Conservation (phyloP, 73 alveolate species). For the Paraurostyla sp. region DNA sequence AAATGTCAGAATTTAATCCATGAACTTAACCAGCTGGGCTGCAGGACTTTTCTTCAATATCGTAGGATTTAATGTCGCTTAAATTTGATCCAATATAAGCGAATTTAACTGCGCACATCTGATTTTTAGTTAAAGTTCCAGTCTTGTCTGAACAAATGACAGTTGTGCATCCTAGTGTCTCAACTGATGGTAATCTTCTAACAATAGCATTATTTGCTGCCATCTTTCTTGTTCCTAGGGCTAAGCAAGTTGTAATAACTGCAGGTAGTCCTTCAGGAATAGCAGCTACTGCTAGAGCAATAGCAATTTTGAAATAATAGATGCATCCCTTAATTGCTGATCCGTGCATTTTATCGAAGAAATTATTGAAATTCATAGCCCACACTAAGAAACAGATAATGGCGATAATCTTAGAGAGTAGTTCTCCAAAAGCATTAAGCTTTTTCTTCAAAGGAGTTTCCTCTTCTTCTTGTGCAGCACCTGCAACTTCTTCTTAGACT, state of each 20-base stretch:
- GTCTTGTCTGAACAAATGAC: conserved; percentile 98
- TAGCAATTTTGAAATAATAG: conserved; percentile 98
- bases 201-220: conserved; percentile 92
- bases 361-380: conserved; percentile 88
- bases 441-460: conserved; percentile 96
- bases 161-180: conserved; percentile 98
- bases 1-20: conserved; percentile 18
- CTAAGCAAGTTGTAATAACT: conserved; percentile 97
- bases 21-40: conserved; percentile 84
- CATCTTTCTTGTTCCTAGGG: conserved; percentile 94
- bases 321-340: conserved; percentile 91
- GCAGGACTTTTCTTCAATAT: conserved; percentile 84
- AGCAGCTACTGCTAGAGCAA: conserved; percentile 99
- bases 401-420: conserved; percentile 89
- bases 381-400: conserved; percentile 88
- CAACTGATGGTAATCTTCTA: conserved; percentile 90
- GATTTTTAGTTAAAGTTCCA: conserved; percentile 97
- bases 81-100: conserved; percentile 65
- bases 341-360: conserved; percentile 92
- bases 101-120: conserved; percentile 87
- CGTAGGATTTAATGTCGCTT: conserved; percentile 54
- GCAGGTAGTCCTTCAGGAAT: conserved; percentile 99
- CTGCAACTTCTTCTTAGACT: conserved; percentile 93
- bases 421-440: conserved; percentile 94
- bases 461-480: conserved; percentile 93